Evolutionary conservation across 345 rosid genomes (phyloP).

Genomic region (Laguncularia racemosa): DNA sequence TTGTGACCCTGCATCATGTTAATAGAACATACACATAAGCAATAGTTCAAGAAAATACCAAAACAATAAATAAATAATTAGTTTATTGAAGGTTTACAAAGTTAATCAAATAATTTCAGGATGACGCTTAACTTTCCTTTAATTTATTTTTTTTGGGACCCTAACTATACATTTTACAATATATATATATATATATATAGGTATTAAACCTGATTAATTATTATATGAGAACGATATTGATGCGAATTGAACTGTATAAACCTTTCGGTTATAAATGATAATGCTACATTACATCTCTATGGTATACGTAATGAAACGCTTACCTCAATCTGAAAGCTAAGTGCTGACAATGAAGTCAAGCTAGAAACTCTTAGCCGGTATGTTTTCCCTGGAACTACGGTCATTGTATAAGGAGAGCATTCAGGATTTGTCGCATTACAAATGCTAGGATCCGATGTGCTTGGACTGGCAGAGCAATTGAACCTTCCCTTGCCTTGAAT

Average conservation of each 20-base stretch:
- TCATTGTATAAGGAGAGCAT: slow-evolving; percentile 32
- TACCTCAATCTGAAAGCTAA: slow-evolving; percentile 76
- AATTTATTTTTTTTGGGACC: too few relatives aligned
- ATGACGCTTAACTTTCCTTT: too few relatives aligned
- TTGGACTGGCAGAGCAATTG: slow-evolving; percentile 41
- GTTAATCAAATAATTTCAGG: too few relatives aligned
- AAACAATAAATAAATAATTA: neutral
- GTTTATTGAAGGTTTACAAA: too few relatives aligned
- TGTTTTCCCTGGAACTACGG: slow-evolving; percentile 50
- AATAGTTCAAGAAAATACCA: neutral
- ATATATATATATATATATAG: too few relatives aligned
- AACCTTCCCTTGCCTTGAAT: slow-evolving; percentile 72
- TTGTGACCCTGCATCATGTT: slow-evolving; percentile 43
- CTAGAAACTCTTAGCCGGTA: slow-evolving; percentile 55
- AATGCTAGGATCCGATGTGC: slow-evolving; percentile 6
- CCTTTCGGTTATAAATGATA: too few relatives aligned
- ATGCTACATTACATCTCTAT: too few relatives aligned
- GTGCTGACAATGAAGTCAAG: slow-evolving; percentile 54
- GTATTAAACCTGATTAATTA: too few relatives aligned
- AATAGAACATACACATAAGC: too few relatives aligned
- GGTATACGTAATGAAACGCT: neutral
- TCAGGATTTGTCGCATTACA: slow-evolving; percentile 47
- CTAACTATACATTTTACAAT: too few relatives aligned
- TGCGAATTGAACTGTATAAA: too few relatives aligned
- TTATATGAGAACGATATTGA: too few relatives aligned